Evolutionary conservation across 2,329 filamentous ascomycete species (phyloP).

Genomic region (Blumeria hordei): DNA sequence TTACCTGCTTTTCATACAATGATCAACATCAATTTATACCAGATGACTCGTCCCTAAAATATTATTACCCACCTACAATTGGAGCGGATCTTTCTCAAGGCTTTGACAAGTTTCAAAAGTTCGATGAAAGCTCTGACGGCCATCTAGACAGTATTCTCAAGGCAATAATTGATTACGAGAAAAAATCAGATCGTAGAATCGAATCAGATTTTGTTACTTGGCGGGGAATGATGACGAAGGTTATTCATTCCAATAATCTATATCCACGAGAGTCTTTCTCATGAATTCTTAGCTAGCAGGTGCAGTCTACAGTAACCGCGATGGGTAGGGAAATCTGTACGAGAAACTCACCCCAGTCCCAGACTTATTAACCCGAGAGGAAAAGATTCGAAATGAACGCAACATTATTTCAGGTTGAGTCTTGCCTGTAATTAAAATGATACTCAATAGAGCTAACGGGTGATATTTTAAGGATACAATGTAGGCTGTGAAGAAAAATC

Average conservation of each 20-base stretch:
- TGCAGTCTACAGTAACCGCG: slow-evolving; percentile 55
- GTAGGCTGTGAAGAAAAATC: slow-evolving; percentile 16
- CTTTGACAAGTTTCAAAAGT: slow-evolving; percentile 59
- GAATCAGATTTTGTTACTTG: slow-evolving; percentile 72
- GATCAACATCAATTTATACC: slow-evolving; percentile 52
- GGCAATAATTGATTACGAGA: slow-evolving; percentile 50
- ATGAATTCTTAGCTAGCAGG: slow-evolving; percentile 45
- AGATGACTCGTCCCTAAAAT: slow-evolving; percentile 58
- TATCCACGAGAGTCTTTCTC: no score
- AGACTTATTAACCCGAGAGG: slow-evolving; percentile 8
- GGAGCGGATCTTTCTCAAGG: slow-evolving; percentile 55
- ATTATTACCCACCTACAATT: slow-evolving; percentile 60
- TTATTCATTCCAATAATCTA: slow-evolving; percentile 15
- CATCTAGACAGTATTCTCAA: slow-evolving; percentile 68
- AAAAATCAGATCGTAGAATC: slow-evolving; percentile 37
- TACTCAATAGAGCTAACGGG: slow-evolving; percentile 6
- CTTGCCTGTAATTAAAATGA: neutral
- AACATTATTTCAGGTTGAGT: slow-evolving; percentile 55
- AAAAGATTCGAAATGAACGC: slow-evolving; percentile 85
- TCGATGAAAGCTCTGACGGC: slow-evolving; percentile 62
- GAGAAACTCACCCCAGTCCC: neutral
- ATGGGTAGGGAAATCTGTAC: slow-evolving; percentile 29
- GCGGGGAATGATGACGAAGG: slow-evolving; percentile 98
- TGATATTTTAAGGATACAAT: slow-evolving; percentile 24
- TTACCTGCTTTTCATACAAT: slow-evolving; percentile 85